phyloP scores from a whole-genome alignment of 2,329 filamentous ascomycete species.

The Monilinia laxa region DNA sequence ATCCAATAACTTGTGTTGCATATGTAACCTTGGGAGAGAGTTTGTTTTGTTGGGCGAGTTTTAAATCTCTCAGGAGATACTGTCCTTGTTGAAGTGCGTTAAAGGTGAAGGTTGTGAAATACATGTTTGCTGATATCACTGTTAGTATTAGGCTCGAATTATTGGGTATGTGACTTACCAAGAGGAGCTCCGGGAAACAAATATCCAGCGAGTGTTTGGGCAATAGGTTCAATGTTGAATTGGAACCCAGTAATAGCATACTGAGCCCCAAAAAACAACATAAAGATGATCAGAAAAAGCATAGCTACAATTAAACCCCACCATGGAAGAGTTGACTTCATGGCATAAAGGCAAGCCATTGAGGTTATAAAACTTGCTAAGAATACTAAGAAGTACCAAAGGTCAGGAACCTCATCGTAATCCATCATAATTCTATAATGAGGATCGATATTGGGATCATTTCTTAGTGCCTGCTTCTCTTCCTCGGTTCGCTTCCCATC shows the following conservation, averaged over 20 bases:
- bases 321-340: conserved; percentile 50
- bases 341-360: conserved; percentile 49
- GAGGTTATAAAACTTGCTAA: conserved; percentile 48
- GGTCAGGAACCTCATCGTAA: conserved; percentile 55
- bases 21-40: conserved; percentile 41
- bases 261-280: conserved; percentile 38
- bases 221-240: conserved; percentile 48
- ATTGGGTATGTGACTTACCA: conserved; percentile 14
- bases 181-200: conserved; percentile 58
- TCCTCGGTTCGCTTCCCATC: conserved; percentile 24
- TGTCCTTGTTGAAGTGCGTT: conserved; percentile 49
- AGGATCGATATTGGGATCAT: conserved; percentile 40
- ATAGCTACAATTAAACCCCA: conserved; percentile 38
- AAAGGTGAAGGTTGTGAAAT: conserved; percentile 70
- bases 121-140: conserved; percentile 55
- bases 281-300: conserved; percentile 38
- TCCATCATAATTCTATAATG: conserved; percentile 47
- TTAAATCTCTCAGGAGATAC: conserved; percentile 49
- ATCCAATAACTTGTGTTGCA: conserved; percentile 47
- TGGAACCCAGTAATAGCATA: conserved; percentile 50
- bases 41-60: conserved; percentile 52
- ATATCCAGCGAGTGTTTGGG: conserved; percentile 50
- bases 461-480: conserved; percentile 26
- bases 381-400: conserved; percentile 55
- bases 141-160: neutral